phyloP scores from a whole-genome alignment of 352 stramenopile species.

The Pythium chondricola region DNA sequence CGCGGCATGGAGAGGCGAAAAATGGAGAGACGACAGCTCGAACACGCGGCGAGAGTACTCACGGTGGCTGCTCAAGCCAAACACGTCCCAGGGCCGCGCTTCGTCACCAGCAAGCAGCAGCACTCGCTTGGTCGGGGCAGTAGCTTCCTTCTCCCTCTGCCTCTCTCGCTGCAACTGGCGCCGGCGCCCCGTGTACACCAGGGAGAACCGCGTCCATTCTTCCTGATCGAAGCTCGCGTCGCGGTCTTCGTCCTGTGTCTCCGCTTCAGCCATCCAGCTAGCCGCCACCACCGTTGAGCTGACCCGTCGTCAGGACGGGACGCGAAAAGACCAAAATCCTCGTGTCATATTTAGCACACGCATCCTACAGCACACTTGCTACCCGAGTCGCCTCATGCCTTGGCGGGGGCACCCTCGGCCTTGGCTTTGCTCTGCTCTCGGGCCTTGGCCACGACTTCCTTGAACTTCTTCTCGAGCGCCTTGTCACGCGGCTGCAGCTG shows the following conservation, averaged over 20 bases:
- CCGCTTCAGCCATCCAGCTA: too few species aligned
- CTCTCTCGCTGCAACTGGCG: neutral
- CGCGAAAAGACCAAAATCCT: too few species aligned
- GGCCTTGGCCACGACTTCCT: constrained; percentile 68
- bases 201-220: too few species aligned
- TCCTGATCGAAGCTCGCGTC: too few species aligned
- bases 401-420: constrained; percentile 2
- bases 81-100: constrained; percentile 33
- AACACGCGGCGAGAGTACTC: constrained; percentile 24
- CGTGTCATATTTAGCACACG: neutral
- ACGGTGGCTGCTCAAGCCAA: constrained; percentile 16
- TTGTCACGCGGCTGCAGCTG: constrained; percentile 69
- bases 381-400: constrained; percentile 25
- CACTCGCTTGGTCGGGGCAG: neutral
- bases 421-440: constrained; percentile 50
- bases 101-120: constrained; percentile 4
- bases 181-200: too few species aligned
- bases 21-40: constrained; percentile 23
- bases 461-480: constrained; percentile 74
- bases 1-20: constrained; percentile 31
- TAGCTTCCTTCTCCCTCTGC: neutral
- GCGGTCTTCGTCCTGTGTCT: too few species aligned
- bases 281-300: too few species aligned
- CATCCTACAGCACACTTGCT: neutral
- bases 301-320: too few species aligned